Base-by-base conservation (phyloP, 179 eudicot genomes). In the Drosera spatulata region DNA sequence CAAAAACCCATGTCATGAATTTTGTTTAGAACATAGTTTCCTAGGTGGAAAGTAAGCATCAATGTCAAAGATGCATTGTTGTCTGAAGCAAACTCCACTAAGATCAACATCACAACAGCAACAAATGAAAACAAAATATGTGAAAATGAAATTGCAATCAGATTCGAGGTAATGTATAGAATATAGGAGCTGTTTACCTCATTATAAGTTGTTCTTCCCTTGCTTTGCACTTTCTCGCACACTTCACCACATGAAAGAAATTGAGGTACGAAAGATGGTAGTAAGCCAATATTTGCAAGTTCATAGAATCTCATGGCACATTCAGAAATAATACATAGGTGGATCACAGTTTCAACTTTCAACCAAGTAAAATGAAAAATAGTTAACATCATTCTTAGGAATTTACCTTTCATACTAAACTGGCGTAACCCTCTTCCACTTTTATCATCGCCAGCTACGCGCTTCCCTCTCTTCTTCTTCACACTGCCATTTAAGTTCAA, bases 201-300 rank as follows among this genome's bases (percentile, higher is more conserved):
- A 53, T 86, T 93, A 71, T 90, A 93, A 48, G 97, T 93, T 50
- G 99, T 90, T 75, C 88, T 86, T 71, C 99, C 99, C 76, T 93
- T 93, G 94, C 97, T 90, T 75, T 93, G 87, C 72, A 93, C 99
- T 76, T 90, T 93, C 82, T 86, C 87, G 53, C 99, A 90, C 42
- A 93, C 97, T 93, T 33, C 41, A 33, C 9, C 37, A 10, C 8
- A 55, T n/a, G 10, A 43, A 56, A 47, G 61, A 13, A 64, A 33
- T 12, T 7, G 11, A 33, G n/a, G 61, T 22, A 73, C 45, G 10
- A 14, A 50, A 46, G 22, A 61, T 15, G 2, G 47, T 7, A 49
- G 47, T 10, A 61, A 12, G 41, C 53, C 44, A 67, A 4, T 49
- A 8, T 15, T 54, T 54, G 51, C 41, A 5, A 50, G 12, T 44